phyloP scores from a whole-genome alignment of 2,329 filamentous ascomycete genomes.

The Pseudofabraea citricarpa region DNA sequence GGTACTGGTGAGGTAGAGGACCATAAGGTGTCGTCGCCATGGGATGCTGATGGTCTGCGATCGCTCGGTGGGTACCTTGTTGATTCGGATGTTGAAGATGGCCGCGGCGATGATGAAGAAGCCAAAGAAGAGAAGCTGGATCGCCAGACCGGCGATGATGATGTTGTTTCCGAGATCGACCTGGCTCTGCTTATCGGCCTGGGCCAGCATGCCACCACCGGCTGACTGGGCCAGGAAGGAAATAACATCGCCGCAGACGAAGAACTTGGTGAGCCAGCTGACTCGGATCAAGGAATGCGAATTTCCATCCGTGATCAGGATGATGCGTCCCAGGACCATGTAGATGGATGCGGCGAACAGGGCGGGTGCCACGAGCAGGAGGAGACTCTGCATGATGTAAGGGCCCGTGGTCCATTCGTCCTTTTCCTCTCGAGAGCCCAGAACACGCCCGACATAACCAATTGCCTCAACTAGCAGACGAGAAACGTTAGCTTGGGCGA shows the following conservation, averaged over 20 bases:
- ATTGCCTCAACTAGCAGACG: conserved; percentile 34
- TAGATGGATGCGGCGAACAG: conserved; percentile 33
- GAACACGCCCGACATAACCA: conserved; percentile 26
- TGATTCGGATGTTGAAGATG: conserved; percentile 24
- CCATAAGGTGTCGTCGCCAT: conserved; percentile 30
- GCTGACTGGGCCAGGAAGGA: conserved; percentile 35
- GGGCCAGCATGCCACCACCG: conserved; percentile 16
- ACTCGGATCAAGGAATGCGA: conserved; percentile 31
- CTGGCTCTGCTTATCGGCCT: neutral
- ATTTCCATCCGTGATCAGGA: conserved; percentile 29
- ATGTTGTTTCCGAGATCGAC: conserved; percentile 31
- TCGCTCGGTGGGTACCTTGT: conserved; percentile 16
- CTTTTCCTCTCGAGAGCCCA: conserved; percentile 13
- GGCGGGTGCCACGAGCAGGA: conserved; percentile 31
- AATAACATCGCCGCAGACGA: conserved; percentile 38
- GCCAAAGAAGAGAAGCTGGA: conserved; percentile 44
- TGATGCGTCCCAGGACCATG: conserved; percentile 31
- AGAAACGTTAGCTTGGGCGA: conserved; percentile 13
- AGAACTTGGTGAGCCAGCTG: conserved; percentile 38
- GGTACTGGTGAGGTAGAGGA: conserved; percentile 32
- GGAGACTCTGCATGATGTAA: conserved; percentile 28
- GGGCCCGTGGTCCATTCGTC: conserved; percentile 16
- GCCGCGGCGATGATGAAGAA: conserved; percentile 40
- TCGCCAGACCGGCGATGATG: conserved; percentile 39
- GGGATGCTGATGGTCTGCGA: neutral